These are phyloP conservation scores for Chrysoporthe cubensis DNA, from an alignment of 2,329 filamentous ascomycete species.

Conservation along the genomic window DNA sequence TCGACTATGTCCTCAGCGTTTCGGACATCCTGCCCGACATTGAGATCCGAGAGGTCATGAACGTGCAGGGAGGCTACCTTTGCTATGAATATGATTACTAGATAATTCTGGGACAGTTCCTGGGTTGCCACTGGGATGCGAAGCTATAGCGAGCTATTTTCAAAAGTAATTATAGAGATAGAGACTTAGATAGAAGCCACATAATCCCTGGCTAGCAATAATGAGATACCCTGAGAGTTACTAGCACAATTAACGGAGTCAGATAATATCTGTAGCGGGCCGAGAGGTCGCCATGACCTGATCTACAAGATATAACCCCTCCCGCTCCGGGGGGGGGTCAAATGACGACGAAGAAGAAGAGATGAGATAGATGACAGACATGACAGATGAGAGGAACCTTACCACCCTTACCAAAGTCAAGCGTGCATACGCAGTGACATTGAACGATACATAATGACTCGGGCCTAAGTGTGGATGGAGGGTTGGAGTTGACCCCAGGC, in stretches of 20 bases:
- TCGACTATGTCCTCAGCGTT: constrained; percentile 9
- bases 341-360: too few species aligned
- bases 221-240: neutral
- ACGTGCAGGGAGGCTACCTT: constrained; percentile 15
- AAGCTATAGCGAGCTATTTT: neutral
- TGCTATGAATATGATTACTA: constrained; percentile 10
- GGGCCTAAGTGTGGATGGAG: neutral
- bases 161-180: neutral
- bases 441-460: too few species aligned
- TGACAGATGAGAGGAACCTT: too few species aligned
- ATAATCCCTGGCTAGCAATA: neutral
- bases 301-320: neutral
- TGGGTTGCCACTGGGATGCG: neutral
- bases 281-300: neutral
- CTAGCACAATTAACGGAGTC: too few species aligned
- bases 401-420: neutral
- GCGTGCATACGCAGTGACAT: neutral
- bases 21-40: constrained; percentile 12
- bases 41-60: constrained; percentile 15
- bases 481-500: neutral
- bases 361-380: too few species aligned
- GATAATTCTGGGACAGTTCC: neutral
- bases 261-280: too few species aligned
- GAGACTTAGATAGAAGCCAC: neutral
- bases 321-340: too few species aligned